A percentile compares a stretch with the other conserved stretches of the same genome.
These are phyloP conservation scores for Cryphonectria parasitica DNA, from an alignment of 2,329 filamentous ascomycete genomes.

Conservation along the genomic window DNA sequence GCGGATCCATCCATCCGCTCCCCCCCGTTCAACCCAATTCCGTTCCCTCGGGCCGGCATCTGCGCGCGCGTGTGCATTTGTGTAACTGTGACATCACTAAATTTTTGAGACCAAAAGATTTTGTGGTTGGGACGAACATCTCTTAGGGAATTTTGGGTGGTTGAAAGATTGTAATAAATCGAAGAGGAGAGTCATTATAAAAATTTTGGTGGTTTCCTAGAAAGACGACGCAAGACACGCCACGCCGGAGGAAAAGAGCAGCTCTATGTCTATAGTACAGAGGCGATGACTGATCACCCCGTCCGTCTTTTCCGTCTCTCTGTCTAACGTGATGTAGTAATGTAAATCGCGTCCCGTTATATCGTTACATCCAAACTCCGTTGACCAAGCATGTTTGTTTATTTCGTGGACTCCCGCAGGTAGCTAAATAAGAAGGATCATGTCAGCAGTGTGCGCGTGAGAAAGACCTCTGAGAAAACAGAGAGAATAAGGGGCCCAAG, in stretches of 20 bases:
- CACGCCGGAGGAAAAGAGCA: constrained; percentile 27
- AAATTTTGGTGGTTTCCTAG: not conserved
- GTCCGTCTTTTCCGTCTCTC: constrained; percentile 25
- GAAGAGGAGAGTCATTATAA: constrained; percentile 30
- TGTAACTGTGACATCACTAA: not conserved
- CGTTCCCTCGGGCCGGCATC: not conserved
- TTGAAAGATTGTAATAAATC: constrained; percentile 24
- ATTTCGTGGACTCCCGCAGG: constrained; percentile 72
- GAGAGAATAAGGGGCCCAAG: not conserved
- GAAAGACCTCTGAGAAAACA: not conserved
- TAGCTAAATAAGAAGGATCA: constrained; percentile 48
- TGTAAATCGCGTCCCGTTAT: constrained; percentile 31
- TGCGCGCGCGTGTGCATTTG: too few relatives aligned
- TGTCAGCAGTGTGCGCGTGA: not conserved
- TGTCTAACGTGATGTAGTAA: constrained; percentile 34
- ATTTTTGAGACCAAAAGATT: not conserved
- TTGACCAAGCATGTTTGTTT: constrained; percentile 45
- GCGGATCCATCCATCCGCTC: too few relatives aligned
- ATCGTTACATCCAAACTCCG: constrained; percentile 28
- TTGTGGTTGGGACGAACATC: not conserved
- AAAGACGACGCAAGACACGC: constrained; percentile 28
- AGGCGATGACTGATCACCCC: constrained; percentile 12
- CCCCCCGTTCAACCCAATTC: not conserved
- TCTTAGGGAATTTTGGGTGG: not conserved
- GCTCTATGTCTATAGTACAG: constrained; percentile 32